Conservation (phyloP, 2,329 filamentous ascomycete species). For the Fonsecaea monophora region DNA sequence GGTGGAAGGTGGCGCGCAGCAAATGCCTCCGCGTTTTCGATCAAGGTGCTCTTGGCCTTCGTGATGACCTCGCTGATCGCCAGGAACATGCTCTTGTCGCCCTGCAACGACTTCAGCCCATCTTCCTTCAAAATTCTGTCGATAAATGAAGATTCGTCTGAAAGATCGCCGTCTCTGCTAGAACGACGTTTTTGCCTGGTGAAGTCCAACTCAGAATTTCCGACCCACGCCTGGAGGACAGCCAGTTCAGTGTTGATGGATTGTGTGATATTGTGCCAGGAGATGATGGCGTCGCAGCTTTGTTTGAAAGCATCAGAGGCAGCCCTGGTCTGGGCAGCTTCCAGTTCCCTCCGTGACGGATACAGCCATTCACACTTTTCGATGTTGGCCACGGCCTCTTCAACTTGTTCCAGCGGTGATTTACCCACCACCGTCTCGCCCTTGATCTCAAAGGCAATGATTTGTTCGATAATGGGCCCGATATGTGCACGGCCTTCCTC, state of each 20-base stretch:
- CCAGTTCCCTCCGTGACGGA: conserved; percentile 77
- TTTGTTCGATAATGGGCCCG: conserved; percentile 79
- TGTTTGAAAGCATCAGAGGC: conserved; percentile 78
- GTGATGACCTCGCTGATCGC: conserved; percentile 84
- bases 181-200: conserved; percentile 74
- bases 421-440: conserved; percentile 92
- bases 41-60: conserved; percentile 91
- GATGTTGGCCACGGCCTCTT: conserved; percentile 87
- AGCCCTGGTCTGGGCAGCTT: conserved; percentile 75
- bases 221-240: conserved; percentile 94
- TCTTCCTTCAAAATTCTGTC: conserved; percentile 96
- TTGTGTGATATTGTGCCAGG: conserved; percentile 96
- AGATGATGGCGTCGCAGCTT: conserved; percentile 85
- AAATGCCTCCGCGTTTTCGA: conserved; percentile 83
- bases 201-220: conserved; percentile 94
- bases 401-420: conserved; percentile 83
- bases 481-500: conserved; percentile 80
- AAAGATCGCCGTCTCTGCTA: conserved; percentile 73
- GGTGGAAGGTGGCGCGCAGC: conserved; percentile 88
- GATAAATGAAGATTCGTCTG: conserved; percentile 90
- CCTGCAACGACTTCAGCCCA: conserved; percentile 87
- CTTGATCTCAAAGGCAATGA: conserved; percentile 92
- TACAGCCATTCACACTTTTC: conserved; percentile 87
- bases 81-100: conserved; percentile 79
- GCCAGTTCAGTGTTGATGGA: conserved; percentile 94